A percentile compares a stretch with the other conserved stretches of the same genome.
phyloP scores from a whole-genome alignment of 305 asterid species.

The Petunia hybrid region DNA sequence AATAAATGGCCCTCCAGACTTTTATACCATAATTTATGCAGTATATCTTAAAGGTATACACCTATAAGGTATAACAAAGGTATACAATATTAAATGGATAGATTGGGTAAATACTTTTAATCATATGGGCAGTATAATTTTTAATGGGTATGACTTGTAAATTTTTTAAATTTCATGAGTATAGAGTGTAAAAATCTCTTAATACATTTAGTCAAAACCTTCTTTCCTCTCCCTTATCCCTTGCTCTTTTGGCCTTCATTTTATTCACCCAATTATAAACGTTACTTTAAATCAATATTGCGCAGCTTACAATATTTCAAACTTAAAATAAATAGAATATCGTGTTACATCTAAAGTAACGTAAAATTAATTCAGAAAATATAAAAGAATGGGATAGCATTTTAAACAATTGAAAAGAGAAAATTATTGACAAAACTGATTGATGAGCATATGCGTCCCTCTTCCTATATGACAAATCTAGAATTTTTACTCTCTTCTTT shows the following conservation, averaged over 20 bases:
- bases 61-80: no score
- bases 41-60: no score
- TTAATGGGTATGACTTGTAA: no score
- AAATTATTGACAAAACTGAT: conserved; percentile 31
- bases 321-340: not conserved
- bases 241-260: conserved; percentile 1
- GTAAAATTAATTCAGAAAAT: not conserved
- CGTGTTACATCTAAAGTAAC: not conserved
- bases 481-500: not conserved
- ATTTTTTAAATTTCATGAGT: no score
- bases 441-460: conserved; percentile 31
- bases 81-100: no score
- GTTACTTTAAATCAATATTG: no score
- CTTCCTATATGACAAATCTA: conserved; percentile 32
- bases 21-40: no score
- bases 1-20: no score
- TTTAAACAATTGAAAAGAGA: conserved; percentile 17
- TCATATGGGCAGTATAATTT: no score
- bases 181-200: no score
- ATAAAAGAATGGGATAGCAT: not conserved
- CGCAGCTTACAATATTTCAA: not conserved
- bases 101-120: no score
- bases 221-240: not conserved
- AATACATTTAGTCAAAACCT: not conserved
- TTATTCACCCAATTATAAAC: not conserved